Base-by-base conservation (phyloP, 129 eudicot species). In the Silybum marianum region DNA sequence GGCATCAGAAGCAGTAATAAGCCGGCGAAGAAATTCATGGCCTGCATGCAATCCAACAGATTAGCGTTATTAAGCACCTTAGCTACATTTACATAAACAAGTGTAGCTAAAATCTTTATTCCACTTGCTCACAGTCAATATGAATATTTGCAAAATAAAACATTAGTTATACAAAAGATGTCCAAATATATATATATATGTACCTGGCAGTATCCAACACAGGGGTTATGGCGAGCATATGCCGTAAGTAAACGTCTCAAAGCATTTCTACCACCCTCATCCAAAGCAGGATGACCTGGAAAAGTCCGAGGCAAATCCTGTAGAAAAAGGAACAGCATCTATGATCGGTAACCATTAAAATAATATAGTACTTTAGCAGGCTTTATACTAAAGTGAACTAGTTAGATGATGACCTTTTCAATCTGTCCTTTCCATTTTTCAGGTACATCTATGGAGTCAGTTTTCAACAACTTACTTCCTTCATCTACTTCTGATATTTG, bases 161-260 rank as follows among this genome's bases (percentile, higher is more conserved):
- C n/a, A 63, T 22, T 60, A 75, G 75, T 67, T 51, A 65, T 65
- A 21, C 28, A 58, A 66, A 26, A 24, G 25, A 65, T 51, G 65
- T 68, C 42, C 76, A 28, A 34, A 54, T 23, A 26, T 32, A 32
- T 32, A 32, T 32, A 32, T 32, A 32, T 32, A 32, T 32, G 28
- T 89, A 95, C 98, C 98, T 95, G 99, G 83, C 99, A 95, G 85
- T 95, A 95, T 65, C 99, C 99, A 74, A 95, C 99, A 74, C 95
- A 87, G 42, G 98, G 98, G 51, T 95, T 95, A 79, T 95, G 99
- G 12, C 98, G 90, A 73, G 98, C 99, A 90, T 95, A 95, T 51
- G 99, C 99, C 6, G 94, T 95, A 87, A 95, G 99, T 68, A 95
- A 79, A 79, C 97, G 99, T 84, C 99, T 89, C 82, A 95, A 84